Conservation (phyloP, 441 rosid species). For the Gossypium aridum region DNA sequence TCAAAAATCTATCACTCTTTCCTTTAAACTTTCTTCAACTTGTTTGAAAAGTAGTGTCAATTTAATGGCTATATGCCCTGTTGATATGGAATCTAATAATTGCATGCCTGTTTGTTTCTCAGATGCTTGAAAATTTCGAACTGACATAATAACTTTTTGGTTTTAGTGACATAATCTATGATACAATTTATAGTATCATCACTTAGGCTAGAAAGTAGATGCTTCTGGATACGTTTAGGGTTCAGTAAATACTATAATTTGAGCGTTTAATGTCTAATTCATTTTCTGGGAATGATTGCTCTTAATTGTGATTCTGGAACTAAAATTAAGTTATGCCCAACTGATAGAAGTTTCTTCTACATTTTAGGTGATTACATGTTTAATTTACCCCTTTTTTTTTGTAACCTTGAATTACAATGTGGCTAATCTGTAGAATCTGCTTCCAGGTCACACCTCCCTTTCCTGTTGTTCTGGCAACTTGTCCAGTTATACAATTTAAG, state of each 20-base stretch:
- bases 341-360: not conserved
- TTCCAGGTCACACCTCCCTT: slow-evolving; percentile 76
- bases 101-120: not conserved
- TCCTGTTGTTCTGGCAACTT: slow-evolving; percentile 53
- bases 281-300: not conserved
- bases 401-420: not conserved
- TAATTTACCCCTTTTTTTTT: not conserved
- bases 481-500: slow-evolving; percentile 73
- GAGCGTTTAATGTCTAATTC: not conserved
- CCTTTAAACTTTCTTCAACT: slow-evolving; percentile 12
- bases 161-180: not conserved
- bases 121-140: not conserved
- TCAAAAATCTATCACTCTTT: not conserved
- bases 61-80: not conserved
- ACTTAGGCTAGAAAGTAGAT: not conserved
- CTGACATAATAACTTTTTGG: not conserved
- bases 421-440: slow-evolving; percentile 26
- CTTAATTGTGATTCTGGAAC: not conserved
- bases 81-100: not conserved
- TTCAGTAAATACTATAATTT: not conserved
- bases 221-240: not conserved
- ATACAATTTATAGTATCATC: not conserved
- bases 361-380: not conserved
- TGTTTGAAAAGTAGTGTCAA: not conserved
- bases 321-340: not conserved